Base-by-base conservation (phyloP, 345 rosid genomes). In the Lenwebbia sp. region DNA sequence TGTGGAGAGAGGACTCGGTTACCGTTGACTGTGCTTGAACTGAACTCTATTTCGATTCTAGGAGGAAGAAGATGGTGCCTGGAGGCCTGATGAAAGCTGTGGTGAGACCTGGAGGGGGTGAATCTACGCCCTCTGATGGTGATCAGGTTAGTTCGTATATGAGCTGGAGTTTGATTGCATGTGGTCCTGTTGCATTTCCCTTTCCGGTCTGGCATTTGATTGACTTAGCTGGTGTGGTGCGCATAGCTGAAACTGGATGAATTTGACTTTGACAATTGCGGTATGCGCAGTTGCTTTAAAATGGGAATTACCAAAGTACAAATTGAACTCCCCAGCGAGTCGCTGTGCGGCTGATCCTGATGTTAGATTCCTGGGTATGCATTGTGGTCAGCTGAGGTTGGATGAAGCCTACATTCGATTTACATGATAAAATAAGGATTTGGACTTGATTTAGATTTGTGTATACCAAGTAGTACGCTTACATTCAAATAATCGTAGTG, bases 81-180 rank as follows among this genome's bases (percentile, higher is more conserved):
- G 99, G 98, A 83, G 95, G 98, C 90, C 90, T 97, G 88, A 89
- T 97, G 97, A 97, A 96, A 89, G 99, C 99, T 37, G 75, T 93
- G 90, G 91, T 95, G 88, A 95, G 98, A 86, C 95, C 99, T 54
- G 98, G 98, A 28, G 98, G 97, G 23, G 99, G 96, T 60, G 98
- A 96, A 83, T 91, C 93, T 40, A 91, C 87, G 58, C 99, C 99
- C 1, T 87, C 92, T 1, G 98, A 97, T 76, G 99, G 98, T 90
- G 99, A 97, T 92, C 99, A 97, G 98, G 99, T 97, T 85, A 78
- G 40, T 37, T 85, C 5, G 19, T 21, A 1, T 44, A 33, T 3
- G 85, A 55, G 47, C 37, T 83, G 54, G 26, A 14, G 47, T n/a
- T 83, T 56, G 37, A 44, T 62, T 62, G 51, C 85, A 28, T 65